Conservation (phyloP, 2,329 filamentous ascomycete genomes). For the Penicillium concentricum region DNA sequence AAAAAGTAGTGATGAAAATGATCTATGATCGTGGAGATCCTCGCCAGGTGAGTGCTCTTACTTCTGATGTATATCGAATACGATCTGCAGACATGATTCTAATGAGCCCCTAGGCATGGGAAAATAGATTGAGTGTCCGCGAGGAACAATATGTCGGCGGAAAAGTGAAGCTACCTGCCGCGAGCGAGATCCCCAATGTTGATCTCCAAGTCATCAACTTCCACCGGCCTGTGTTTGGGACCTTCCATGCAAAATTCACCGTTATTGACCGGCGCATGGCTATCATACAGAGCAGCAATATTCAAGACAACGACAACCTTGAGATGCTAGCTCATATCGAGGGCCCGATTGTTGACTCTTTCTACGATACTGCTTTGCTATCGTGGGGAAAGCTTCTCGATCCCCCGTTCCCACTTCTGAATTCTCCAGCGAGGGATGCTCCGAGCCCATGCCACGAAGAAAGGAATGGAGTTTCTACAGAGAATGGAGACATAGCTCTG, state of each 20-base stretch:
- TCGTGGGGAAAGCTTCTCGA: constrained; percentile 67
- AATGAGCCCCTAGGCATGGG: constrained; percentile 43
- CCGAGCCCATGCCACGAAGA: constrained; percentile 24
- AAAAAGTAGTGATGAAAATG: constrained; percentile 66
- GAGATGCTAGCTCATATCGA: constrained; percentile 79
- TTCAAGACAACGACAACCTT: constrained; percentile 72
- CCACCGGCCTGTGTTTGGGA: constrained; percentile 68
- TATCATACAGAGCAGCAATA: constrained; percentile 74
- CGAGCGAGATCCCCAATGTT: constrained; percentile 67
- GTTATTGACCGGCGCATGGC: constrained; percentile 71
- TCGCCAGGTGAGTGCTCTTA: constrained; percentile 51
- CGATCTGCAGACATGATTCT: background rate
- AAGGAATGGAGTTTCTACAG: constrained; percentile 7
- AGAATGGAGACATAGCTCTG: constrained; percentile 32
- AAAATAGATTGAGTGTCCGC: constrained; percentile 63
- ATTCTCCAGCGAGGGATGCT: constrained; percentile 47
- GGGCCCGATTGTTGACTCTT: constrained; percentile 70
- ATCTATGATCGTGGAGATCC: constrained; percentile 71
- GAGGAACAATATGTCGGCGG: constrained; percentile 59
- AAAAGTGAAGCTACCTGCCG: constrained; percentile 60
- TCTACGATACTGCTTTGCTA: constrained; percentile 72
- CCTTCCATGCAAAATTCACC: constrained; percentile 76
- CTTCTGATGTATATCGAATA: background rate
- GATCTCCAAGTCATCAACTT: constrained; percentile 72
- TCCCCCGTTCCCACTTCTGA: constrained; percentile 58